Conservation (phyloP, 2,329 filamentous ascomycete genomes). For the Diaporthe sp. region DNA sequence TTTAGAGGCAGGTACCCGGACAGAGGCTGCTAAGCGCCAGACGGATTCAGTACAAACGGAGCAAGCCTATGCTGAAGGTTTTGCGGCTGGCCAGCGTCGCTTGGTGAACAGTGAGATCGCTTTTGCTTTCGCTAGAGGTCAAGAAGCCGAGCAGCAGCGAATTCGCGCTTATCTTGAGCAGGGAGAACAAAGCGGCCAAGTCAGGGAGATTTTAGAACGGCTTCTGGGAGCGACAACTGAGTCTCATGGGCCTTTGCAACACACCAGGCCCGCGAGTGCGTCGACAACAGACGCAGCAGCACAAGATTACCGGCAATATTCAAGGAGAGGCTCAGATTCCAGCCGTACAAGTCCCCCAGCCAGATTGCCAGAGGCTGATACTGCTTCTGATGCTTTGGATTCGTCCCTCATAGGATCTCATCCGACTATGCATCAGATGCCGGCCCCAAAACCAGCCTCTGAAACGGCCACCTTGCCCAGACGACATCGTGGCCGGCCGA, state of each 20-base stretch:
- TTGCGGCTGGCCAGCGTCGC: conserved; percentile 15
- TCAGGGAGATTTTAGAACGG: neutral
- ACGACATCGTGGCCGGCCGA: neutral
- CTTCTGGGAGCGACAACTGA: neutral
- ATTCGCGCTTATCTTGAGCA: neutral
- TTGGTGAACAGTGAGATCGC: conserved; percentile 8
- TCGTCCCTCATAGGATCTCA: neutral
- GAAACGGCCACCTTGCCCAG: neutral
- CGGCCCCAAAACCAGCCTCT: neutral
- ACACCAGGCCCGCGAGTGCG: neutral
- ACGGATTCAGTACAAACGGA: neutral
- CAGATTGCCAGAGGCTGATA: neutral
- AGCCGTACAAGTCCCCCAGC: neutral
- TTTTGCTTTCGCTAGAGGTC: conserved; percentile 1
- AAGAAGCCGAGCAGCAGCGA: conserved; percentile 2
- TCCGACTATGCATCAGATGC: too few relatives aligned
- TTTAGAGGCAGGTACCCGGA: conserved; percentile 3
- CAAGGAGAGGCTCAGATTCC: neutral
- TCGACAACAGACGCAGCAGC: neutral
- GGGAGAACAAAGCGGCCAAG: neutral
- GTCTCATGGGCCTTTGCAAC: neutral
- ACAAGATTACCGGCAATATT: neutral
- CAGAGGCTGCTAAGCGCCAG: neutral
- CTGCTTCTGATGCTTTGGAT: neutral
- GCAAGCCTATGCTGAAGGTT: neutral